phyloP scores from a whole-genome alignment of 2,329 filamentous ascomycete species.

The Nigrospora osmanthi region DNA sequence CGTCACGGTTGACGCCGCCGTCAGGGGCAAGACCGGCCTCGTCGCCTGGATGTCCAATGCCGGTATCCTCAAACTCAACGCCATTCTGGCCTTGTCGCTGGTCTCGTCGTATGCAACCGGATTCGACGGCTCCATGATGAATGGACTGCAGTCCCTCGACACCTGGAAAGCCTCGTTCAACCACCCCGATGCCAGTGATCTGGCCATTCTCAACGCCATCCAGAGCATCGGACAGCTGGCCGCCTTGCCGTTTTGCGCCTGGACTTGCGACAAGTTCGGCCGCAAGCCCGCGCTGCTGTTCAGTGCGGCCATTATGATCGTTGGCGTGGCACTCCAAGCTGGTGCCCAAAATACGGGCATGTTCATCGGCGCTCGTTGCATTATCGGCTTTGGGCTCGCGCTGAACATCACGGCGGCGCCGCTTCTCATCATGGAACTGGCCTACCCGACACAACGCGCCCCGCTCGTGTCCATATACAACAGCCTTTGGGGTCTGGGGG shows the following conservation, averaged over 20 bases:
- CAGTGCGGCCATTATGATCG: conserved; percentile 19
- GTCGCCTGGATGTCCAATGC: conserved; percentile 9
- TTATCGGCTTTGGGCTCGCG: conserved; percentile 15
- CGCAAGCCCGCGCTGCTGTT: conserved; percentile 24
- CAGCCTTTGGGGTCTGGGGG: conserved; percentile 34
- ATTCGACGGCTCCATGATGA: conserved; percentile 24
- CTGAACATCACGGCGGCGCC: conserved; percentile 16
- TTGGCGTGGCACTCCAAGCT: conserved; percentile 17
- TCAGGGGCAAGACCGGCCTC: conserved; percentile 7
- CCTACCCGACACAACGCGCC: conserved; percentile 17
- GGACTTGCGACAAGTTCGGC: conserved; percentile 27
- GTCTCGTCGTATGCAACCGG: conserved; percentile 17
- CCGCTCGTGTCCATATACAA: conserved; percentile 15
- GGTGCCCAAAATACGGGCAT: conserved; percentile 8
- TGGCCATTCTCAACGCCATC: conserved; percentile 28
- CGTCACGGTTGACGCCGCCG: conserved; percentile 9
- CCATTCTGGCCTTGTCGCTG: conserved; percentile 11
- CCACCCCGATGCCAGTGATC: conserved; percentile 24
- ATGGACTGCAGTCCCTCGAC: conserved; percentile 32
- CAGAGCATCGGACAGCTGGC: conserved; percentile 31
- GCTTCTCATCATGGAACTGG: conserved; percentile 18
- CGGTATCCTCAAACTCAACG: conserved; percentile 14
- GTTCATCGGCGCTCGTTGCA: conserved; percentile 16
- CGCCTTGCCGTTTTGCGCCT: conserved; percentile 24
- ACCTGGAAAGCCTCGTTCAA: conserved; percentile 33